Percentiles rank a stretch among this genome's conserved stretches.
Evolutionary conservation across 1,139 yeast species (phyloP).

Genomic region (Saccharomyces uvarum): DNA sequence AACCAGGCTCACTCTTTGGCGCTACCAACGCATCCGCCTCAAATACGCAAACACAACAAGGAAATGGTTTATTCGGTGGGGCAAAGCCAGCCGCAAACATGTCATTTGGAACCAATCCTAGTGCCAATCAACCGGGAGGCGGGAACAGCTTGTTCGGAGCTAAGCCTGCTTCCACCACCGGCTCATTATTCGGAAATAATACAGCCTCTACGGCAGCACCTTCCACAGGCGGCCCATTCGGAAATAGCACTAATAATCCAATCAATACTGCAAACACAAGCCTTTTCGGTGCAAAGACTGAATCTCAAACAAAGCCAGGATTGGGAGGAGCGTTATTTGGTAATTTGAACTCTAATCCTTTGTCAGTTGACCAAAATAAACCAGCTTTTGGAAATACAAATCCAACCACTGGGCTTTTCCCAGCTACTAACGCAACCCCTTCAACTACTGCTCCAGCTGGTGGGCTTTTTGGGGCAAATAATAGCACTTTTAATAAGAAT

Average conservation of each 20-base stretch:
- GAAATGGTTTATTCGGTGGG: slow-evolving; percentile 34
- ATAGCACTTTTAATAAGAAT: slow-evolving; percentile 10
- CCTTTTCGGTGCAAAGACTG: slow-evolving; percentile 2
- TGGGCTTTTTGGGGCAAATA: slow-evolving; percentile 20
- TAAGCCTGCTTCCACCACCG: slow-evolving; percentile 20
- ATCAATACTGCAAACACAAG: slow-evolving; percentile 10
- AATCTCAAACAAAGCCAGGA: background rate
- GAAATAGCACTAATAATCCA: slow-evolving; percentile 18
- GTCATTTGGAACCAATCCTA: slow-evolving; percentile 4
- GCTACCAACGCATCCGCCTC: slow-evolving; percentile 9
- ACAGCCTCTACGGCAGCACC: slow-evolving; percentile 16
- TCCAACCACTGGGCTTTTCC: background rate
- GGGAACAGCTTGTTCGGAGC: slow-evolving; percentile 35
- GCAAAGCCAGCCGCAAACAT: slow-evolving; percentile 8
- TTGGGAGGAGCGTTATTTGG: background rate
- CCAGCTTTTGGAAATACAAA: background rate
- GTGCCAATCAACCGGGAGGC: slow-evolving; percentile 12
- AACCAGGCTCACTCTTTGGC: slow-evolving; percentile 1
- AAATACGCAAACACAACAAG: slow-evolving; percentile 23
- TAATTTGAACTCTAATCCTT: background rate
- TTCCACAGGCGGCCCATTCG: slow-evolving; percentile 24
- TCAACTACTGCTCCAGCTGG: slow-evolving; percentile 14
- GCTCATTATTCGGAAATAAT: slow-evolving; percentile 15
- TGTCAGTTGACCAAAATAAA: background rate
- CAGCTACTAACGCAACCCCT: background rate